Evolutionary conservation across 768 basidiomycete genomes (phyloP), one percentile per base, ranked within the genome.

Genomic region (Trametes cinnabarina): DNA sequence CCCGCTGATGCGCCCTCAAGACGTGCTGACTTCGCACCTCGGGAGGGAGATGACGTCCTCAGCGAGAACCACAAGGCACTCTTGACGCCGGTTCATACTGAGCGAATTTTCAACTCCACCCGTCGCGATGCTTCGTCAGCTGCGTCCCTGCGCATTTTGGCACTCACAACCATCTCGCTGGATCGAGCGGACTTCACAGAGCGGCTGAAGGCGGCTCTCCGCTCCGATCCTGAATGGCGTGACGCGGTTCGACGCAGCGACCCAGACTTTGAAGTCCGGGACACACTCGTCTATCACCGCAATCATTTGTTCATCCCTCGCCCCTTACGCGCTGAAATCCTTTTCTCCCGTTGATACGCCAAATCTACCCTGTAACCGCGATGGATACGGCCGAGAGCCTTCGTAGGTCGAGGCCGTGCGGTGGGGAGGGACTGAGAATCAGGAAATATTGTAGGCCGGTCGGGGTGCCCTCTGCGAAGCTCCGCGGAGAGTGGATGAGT

Each of bases 241-340:
- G 56, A 64, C 39, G 64, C 66, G 3, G 17, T 66, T 3, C 44
- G 44, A 0, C 41, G 34, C 3, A 61, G 63, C 3, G 55, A 68
- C 20, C 9, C 46, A 8, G 57, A 63, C 22, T 65, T 63, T 46
- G 49, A 37, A 0, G 30, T 55, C 17, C 11, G 44, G 0, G 30
- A 51, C 8, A 63, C 51, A 4, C 52, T 71, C 1, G 55, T 75
- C 4, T 65, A 62, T n/a, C 66, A 63, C 47, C 57, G 71, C 17
- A 64, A 58, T 20, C 49, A 47, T 14, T 53, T 73, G 14, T 74
- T 63, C 51, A 63, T 78, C 12, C 77, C 77, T 8, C 53, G 20
- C 26, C 43, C 72, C n/a, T n/a, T n/a, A n/a, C n/a, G n/a, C n/a
- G n/a, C n/a, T n/a, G n/a, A n/a, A n/a, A n/a, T n/a, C n/a, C n/a